These are phyloP conservation scores for Neodidymelliopsis sp. DNA, from an alignment of 2,329 filamentous ascomycete genomes.

Conservation along the genomic window DNA sequence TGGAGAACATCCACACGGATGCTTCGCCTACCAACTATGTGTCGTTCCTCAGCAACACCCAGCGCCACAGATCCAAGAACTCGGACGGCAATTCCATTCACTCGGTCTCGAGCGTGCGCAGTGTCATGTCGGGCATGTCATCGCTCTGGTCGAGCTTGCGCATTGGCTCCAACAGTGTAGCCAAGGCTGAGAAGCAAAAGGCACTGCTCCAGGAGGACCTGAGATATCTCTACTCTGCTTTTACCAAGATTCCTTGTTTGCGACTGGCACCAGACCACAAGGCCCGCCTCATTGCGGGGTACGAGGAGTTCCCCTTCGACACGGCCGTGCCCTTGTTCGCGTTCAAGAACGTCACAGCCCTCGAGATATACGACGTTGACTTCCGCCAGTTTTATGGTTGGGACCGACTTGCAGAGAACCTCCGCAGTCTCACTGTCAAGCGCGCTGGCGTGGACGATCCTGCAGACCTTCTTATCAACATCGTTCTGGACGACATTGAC, in stretches of 20 bases:
- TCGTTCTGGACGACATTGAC: conserved; percentile 96
- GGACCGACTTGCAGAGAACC: conserved; percentile 90
- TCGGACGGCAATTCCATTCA: conserved; percentile 91
- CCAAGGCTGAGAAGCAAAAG: conserved; percentile 89
- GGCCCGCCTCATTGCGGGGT: conserved; percentile 86
- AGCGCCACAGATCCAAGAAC: conserved; percentile 78
- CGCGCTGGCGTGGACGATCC: conserved; percentile 88
- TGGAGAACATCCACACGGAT: conserved; percentile 93
- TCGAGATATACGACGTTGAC: conserved; percentile 95
- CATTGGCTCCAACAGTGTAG: conserved; percentile 78
- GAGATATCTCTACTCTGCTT: conserved; percentile 96
- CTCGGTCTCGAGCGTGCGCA: conserved; percentile 94
- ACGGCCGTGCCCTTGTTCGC: conserved; percentile 94
- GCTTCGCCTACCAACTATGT: conserved; percentile 90
- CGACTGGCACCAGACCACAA: conserved; percentile 91
- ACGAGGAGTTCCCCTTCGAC: conserved; percentile 98
- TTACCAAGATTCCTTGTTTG: conserved; percentile 96
- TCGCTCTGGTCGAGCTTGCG: conserved; percentile 90
- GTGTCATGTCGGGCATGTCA: conserved; percentile 97
- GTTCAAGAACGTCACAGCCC: conserved; percentile 94
- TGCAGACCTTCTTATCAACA: conserved; percentile 86
- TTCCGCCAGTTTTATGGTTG: conserved; percentile 97
- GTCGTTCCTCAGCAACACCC: conserved; percentile 87
- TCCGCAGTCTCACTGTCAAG: conserved; percentile 88
- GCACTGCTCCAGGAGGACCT: conserved; percentile 83